Evolutionary conservation across 129 eudicot species (phyloP).

Genomic region (Centrapalus pauciflorus): DNA sequence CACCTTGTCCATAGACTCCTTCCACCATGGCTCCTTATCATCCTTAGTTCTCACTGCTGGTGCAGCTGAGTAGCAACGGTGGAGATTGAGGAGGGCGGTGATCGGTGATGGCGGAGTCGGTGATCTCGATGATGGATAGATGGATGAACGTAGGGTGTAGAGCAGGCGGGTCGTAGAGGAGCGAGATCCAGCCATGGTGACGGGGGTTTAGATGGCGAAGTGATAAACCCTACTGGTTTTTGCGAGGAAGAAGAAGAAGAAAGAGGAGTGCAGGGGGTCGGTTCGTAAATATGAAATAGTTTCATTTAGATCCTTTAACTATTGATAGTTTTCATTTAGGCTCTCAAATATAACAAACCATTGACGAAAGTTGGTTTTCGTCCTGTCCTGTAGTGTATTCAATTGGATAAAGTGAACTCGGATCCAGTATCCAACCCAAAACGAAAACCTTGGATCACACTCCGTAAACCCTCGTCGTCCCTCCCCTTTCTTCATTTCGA

Average conservation of each 20-base stretch:
- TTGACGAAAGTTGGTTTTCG: no score
- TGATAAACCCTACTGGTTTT: conserved; percentile 31
- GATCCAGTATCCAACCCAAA: neutral
- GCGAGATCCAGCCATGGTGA: conserved; percentile 60
- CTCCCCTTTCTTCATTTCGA: conserved; percentile 18
- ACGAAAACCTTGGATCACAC: neutral
- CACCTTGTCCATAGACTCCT: conserved; percentile 72
- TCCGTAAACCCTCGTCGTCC: conserved; percentile 25
- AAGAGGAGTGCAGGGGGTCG: conserved; percentile 5
- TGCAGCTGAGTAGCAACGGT: conserved; percentile 64
- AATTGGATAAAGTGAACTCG: no score
- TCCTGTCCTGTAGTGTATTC: no score
- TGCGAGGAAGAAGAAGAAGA: conserved; percentile 6
- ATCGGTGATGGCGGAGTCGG: conserved; percentile 41
- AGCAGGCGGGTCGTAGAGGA: conserved; percentile 61
- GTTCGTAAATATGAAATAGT: conserved; percentile 4
- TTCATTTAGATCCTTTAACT: neutral
- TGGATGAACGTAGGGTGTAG: conserved; percentile 51
- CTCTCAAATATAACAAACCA: no score
- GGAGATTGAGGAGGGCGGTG: conserved; percentile 56
- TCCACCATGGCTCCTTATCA: conserved; percentile 74
- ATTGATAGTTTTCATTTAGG: neutral
- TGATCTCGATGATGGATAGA: conserved; percentile 17
- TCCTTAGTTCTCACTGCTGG: conserved; percentile 56
- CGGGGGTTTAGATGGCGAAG: conserved; percentile 30